Evolutionary conservation across 306 rosid species (phyloP).

Genomic region (Mucuna pruriens): DNA sequence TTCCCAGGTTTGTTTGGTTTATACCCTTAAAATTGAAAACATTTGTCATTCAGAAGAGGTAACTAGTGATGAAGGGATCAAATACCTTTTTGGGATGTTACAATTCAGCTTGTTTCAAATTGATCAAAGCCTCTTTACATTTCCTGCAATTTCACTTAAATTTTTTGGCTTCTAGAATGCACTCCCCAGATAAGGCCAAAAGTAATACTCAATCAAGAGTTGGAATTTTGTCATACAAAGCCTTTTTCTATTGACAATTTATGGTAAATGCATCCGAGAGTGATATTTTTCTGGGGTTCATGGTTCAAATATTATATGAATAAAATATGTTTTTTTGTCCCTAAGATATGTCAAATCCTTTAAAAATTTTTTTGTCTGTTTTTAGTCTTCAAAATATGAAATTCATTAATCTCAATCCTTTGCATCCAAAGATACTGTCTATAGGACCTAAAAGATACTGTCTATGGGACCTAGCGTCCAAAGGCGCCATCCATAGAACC

Average conservation of each 20-base stretch:
- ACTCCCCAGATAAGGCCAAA: background rate
- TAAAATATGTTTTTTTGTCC: too few species aligned
- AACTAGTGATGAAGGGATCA: background rate
- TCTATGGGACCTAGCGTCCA: too few species aligned
- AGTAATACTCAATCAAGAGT: background rate
- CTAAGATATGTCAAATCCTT: too few species aligned
- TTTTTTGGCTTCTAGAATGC: background rate
- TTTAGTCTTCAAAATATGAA: too few species aligned
- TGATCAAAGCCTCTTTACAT: background rate
- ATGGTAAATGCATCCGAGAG: conserved; percentile 5
- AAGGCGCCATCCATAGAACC: too few species aligned
- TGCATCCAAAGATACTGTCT: too few species aligned
- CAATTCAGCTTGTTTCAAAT: background rate
- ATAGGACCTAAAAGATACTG: too few species aligned
- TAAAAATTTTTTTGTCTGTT: too few species aligned
- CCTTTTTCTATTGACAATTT: background rate
- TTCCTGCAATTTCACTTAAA: background rate
- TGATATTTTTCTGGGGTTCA: background rate
- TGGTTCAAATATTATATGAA: background rate
- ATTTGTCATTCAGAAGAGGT: background rate
- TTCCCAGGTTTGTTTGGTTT: conserved; percentile 80
- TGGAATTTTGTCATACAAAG: background rate
- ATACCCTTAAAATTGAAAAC: background rate
- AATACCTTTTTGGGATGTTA: conserved; percentile 3
- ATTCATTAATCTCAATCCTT: too few species aligned